Percentiles rank a stretch among this genome's conserved stretches.
Conservation (phyloP, 176 grass and related monocot species). For the Alopecurus myosuroides region DNA sequence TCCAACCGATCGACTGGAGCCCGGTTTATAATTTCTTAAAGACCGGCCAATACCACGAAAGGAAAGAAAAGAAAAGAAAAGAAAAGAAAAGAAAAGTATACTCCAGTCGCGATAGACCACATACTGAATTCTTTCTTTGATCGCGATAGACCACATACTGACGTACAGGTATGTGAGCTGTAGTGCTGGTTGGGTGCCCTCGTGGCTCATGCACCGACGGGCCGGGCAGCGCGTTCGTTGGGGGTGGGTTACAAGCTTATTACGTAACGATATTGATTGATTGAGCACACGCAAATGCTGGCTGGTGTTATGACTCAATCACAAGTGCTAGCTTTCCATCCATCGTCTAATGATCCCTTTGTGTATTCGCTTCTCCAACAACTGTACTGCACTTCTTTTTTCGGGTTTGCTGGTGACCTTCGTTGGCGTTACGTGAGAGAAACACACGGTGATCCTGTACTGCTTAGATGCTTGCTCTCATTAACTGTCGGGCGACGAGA, state of each 20-base stretch:
- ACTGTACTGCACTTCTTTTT: background rate
- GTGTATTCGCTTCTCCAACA: background rate
- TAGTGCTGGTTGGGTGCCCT: background rate
- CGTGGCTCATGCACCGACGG: slow-evolving; percentile 31
- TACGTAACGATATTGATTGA: background rate
- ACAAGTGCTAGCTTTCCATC: background rate
- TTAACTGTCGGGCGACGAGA: background rate
- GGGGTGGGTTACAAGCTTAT: background rate
- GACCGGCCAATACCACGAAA: too few species aligned
- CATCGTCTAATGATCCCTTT: slow-evolving; percentile 9
- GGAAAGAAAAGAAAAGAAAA: background rate
- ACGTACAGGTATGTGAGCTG: slow-evolving; percentile 21
- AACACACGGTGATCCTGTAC: background rate
- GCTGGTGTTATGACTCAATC: background rate
- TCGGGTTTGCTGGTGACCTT: background rate
- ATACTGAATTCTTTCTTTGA: background rate
- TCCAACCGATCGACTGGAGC: background rate
- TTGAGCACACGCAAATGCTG: slow-evolving; percentile 28
- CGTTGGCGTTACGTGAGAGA: background rate
- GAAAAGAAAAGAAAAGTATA: background rate
- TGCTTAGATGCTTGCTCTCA: background rate
- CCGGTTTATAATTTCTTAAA: slow-evolving; percentile 14
- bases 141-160: background rate
- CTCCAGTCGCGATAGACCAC: slow-evolving; percentile 4
- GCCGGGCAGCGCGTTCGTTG: background rate